A percentile compares a stretch with the other conserved stretches of the same genome.
These are phyloP conservation scores for Arachnomyces sp. DNA, from an alignment of 2,329 filamentous ascomycete genomes.

Conservation along the genomic window DNA sequence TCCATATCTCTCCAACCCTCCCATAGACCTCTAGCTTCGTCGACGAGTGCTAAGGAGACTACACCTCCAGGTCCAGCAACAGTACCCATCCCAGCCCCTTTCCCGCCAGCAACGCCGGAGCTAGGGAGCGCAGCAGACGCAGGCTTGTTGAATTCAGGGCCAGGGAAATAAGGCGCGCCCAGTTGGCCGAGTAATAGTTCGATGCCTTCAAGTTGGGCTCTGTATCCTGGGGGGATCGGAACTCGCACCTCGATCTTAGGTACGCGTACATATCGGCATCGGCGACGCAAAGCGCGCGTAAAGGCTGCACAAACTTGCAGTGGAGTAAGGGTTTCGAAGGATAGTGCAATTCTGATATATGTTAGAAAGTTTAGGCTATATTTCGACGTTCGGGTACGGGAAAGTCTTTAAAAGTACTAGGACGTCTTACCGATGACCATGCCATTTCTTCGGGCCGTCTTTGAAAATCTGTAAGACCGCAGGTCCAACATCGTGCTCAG, in stretches of 20 bases:
- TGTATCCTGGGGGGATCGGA: conserved; percentile 77
- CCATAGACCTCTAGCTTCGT: conserved; percentile 74
- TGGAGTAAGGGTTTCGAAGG: conserved; percentile 82
- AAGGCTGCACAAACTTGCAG: conserved; percentile 74
- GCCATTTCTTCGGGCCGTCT: conserved; percentile 80
- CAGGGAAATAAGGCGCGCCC: conserved; percentile 56
- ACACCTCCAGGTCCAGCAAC: conserved; percentile 47
- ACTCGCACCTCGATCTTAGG: conserved; percentile 72
- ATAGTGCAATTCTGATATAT: conserved; percentile 64
- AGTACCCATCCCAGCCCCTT: conserved; percentile 30
- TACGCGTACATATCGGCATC: conserved; percentile 67
- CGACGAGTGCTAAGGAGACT: conserved; percentile 59
- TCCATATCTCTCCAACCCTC: conserved; percentile 83
- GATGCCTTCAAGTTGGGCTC: conserved; percentile 68
- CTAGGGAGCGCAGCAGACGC: conserved; percentile 13
- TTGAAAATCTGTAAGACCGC: conserved; percentile 92
- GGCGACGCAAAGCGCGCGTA: conserved; percentile 65
- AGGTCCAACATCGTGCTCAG: conserved; percentile 90
- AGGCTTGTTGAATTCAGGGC: conserved; percentile 44
- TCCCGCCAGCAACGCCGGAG: conserved; percentile 13
- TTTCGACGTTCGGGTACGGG: too few species aligned
- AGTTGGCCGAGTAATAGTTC: conserved; percentile 52
- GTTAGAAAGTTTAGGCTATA: conserved; percentile 10
- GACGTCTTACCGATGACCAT: conserved; percentile 53
- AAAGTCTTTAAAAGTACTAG: conserved; percentile 4